phyloP scores from a whole-genome alignment of 495 filamentous ascomycete genomes.

The Tuber umbilicatum region DNA sequence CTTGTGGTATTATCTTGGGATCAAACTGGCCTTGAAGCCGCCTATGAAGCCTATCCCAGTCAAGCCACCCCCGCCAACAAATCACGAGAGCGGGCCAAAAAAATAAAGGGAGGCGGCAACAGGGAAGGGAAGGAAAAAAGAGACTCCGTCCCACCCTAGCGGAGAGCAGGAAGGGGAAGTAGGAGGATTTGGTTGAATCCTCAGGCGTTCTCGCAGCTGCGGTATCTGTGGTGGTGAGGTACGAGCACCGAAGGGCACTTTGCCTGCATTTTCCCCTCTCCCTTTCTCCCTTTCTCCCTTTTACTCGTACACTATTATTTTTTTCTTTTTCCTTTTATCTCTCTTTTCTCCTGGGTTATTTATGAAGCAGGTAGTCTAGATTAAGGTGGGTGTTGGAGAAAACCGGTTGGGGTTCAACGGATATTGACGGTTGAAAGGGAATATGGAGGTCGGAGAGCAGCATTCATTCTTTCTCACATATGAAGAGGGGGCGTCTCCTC shows the following conservation, averaged over 20 bases:
- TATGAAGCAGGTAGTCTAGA: neutral
- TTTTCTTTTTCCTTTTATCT: neutral
- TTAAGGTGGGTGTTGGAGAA: neutral
- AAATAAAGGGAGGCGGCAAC: constrained; percentile 14
- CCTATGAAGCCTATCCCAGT: neutral
- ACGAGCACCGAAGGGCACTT: neutral
- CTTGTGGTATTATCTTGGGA: constrained; percentile 6
- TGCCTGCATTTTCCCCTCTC: neutral
- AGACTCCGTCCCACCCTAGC: constrained; percentile 5
- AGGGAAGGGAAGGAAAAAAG: constrained; percentile 10
- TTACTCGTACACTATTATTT: neutral
- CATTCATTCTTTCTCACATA: neutral
- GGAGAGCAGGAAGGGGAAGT: neutral
- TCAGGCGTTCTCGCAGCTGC: neutral
- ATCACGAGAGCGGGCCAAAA: constrained; percentile 18
- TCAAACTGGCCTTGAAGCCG: constrained; percentile 2
- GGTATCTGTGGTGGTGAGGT: neutral
- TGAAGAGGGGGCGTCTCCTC: neutral
- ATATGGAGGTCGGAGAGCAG: neutral
- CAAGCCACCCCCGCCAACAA: constrained; percentile 23
- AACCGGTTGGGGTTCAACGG: neutral
- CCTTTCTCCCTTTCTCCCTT: neutral
- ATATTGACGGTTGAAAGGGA: neutral
- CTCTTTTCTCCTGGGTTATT: neutral
- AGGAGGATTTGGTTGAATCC: neutral